phyloP scores from a whole-genome alignment of 2,329 filamentous ascomycete genomes.

The Cercospora citrullina region DNA sequence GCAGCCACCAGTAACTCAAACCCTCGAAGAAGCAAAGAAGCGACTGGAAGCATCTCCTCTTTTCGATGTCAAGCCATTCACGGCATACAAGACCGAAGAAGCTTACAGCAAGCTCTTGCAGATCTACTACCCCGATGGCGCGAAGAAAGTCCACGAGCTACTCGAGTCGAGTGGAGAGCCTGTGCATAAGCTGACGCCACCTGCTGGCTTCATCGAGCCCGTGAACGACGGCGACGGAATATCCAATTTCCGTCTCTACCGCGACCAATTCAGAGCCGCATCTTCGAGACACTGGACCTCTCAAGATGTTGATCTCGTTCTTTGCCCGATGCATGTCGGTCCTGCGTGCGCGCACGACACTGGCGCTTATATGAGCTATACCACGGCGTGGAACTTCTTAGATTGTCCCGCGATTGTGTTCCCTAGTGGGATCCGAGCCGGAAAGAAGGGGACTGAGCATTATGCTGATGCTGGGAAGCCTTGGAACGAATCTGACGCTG shows the following conservation, averaged over 20 bases:
- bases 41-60: neutral
- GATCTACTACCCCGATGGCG: neutral
- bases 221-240: neutral
- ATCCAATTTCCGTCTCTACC: neutral
- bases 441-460: constrained; percentile 43
- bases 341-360: constrained; percentile 54
- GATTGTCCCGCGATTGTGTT: constrained; percentile 59
- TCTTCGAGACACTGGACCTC: neutral
- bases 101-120: neutral
- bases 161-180: neutral
- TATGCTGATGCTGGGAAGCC: constrained; percentile 34
- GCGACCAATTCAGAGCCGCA: neutral
- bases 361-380: constrained; percentile 63
- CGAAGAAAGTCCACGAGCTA: neutral
- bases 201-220: neutral
- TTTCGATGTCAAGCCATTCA: neutral
- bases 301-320: constrained; percentile 40
- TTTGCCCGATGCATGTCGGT: constrained; percentile 59
- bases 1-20: neutral
- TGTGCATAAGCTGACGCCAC: neutral
- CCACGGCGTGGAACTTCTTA: constrained; percentile 65
- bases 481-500: constrained; percentile 50
- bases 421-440: constrained; percentile 53
- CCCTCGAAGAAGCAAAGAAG: neutral
- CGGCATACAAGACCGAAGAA: neutral